Evolutionary conservation across 225 moss, liverwort and hornwort species (phyloP), one percentile per base, ranked within the genome.

Genomic region (Rhytidiadelphus loreus): DNA sequence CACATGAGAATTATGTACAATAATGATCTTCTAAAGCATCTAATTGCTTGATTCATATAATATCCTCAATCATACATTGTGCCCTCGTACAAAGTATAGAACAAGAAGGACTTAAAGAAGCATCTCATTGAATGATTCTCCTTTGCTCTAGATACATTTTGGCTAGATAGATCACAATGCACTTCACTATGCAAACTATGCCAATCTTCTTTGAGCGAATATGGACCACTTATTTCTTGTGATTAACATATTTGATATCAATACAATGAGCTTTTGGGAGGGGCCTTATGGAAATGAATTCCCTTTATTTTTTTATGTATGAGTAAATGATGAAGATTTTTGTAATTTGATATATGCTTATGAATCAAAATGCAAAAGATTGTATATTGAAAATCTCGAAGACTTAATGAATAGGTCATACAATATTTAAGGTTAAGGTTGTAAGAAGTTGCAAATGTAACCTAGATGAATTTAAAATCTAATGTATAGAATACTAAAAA

Each of bases 261-360:
- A 26, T 16, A 26, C 3, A 26, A 71, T 43, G 28, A 43, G 16
- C 5, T 43, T 28, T 43, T 1, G 16, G 9, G 3, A 71, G 43
- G 30, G 2, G 2, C 5, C 18, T 72, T 11, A 7, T 29, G 3
- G 18, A 46, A 29, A 11, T 11, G 25, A 46, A 46, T 0, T 46
- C 11, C 29, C 10, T 17, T 11, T 4, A 17, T 10, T 44, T 2
- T 72, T 43, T 72, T 0, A n/a, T 28, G 0, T 4, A 43, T 16
- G 3, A 44, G 5, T 21, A 76, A 33, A 35, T 14, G 22, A 48
- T 35, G 21, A 76, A 76, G 21, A 52, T 52, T 22, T 77, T 33
- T 21, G 0, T 35, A 8, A 19, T 35, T 52, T 20, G 8, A 2
- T 28, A 32, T 13, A 50, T 50, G 18, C 1, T 30, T 30, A 25